Base-by-base conservation (phyloP, 2,329 filamentous ascomycete genomes). In the Talaromyces sp. region DNA sequence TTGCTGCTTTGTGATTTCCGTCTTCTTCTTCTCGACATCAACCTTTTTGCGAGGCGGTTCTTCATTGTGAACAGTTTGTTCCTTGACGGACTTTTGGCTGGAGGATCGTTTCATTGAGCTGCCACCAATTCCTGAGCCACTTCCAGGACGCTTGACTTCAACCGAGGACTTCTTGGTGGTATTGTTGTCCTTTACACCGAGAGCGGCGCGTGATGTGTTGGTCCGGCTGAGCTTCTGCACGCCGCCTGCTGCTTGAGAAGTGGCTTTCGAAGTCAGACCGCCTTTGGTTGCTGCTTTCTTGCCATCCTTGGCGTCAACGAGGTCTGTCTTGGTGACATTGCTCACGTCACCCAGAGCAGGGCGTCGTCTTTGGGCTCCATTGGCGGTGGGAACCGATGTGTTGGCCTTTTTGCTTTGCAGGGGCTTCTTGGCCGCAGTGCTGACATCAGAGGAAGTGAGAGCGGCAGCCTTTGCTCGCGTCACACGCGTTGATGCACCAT, bases 401-500 rank as follows among this genome's bases (percentile, higher is more conserved):
- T 81, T 77, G 17, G 86, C 78, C 75, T 88, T 91, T 79, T 92
- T 93, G 55, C 86, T 81, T 75, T 89, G 88, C 56, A 91, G 76
- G 29, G 86, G 81, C 70, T 88, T 88, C 71, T 81, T 86, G 26
- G 80, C 89, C 58, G 89, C 89, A 67, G 88, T 87, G 67, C 81
- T 84, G 71, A 80, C 82, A 57, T 76, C 75, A 59, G 74, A 74
- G 46, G 74, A 75, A 46, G 73, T 75, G 46, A 84, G 82, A 54
- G 89, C 89, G 61, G 91, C 91, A 57, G 92, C 87, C 81, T 98
- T 97, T 67, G 95, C 93, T 79, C 95, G 87, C 70, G 95, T 98
- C 74, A 97, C 81, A 79, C 93, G 91, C 78, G 89, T 91, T 63
- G 89, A 87, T 62, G 82, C 79, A 65, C 78, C 84, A 75, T 96